phyloP scores from a whole-genome alignment of 345 rosid genomes.

The Salix dunnii region DNA sequence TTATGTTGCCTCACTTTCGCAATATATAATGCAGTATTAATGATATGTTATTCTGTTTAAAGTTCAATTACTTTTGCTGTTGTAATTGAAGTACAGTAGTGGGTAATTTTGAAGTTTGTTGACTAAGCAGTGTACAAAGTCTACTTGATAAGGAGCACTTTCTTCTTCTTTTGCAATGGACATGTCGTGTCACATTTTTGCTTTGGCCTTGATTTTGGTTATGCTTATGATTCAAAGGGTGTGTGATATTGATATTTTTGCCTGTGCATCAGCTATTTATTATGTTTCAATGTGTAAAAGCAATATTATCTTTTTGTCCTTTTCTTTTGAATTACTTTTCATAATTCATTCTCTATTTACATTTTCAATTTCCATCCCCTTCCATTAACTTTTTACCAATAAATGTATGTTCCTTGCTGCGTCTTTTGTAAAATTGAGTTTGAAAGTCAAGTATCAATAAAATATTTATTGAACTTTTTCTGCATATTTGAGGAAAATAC shows the following conservation, averaged over 20 bases:
- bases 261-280: neutral
- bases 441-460: neutral
- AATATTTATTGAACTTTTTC: neutral
- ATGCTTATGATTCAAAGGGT: neutral
- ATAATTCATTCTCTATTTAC: neutral
- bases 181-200: neutral
- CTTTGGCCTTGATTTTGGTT: neutral
- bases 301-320: neutral
- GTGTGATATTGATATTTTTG: neutral
- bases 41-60: neutral
- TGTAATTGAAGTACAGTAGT: neutral
- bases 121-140: neutral
- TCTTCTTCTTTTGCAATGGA: neutral
- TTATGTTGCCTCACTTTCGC: no score
- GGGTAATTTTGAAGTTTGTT: neutral
- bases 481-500: neutral
- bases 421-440: neutral
- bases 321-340: neutral
- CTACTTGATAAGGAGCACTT: neutral
- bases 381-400: neutral
- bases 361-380: neutral
- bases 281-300: neutral
- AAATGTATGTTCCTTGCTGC: neutral
- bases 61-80: neutral
- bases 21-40: neutral